Percentiles rank a stretch among this genome's conserved stretches.
Conservation (phyloP, 139 green algal species). For the Chlamydomonas sphaeroides region DNA sequence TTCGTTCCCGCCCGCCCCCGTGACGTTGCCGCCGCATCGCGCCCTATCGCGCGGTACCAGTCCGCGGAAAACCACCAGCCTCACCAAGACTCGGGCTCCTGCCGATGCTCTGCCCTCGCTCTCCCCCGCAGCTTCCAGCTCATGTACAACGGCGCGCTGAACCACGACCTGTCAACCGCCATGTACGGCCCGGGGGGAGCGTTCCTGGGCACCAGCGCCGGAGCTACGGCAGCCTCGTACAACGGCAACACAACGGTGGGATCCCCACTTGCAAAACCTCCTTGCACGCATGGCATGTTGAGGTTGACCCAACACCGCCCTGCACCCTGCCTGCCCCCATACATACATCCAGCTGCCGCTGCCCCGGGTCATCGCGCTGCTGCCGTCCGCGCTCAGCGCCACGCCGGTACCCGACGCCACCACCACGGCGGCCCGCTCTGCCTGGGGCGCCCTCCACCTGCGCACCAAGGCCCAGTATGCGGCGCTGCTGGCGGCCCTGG, state of each 20-base stretch:
- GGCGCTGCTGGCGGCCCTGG: background rate
- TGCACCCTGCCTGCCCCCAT: no score
- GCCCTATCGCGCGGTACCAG: no score
- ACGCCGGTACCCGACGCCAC: background rate
- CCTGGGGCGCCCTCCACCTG: background rate
- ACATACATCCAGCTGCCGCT: background rate
- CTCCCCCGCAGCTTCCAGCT: no score
- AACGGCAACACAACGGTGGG: background rate
- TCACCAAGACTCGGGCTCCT: no score
- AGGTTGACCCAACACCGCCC: no score
- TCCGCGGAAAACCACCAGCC: no score
- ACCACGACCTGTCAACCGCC: background rate
- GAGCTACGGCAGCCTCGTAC: no score
- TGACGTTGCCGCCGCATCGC: no score
- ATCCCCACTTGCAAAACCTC: background rate
- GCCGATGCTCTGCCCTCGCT: no score
- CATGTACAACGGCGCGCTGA: conserved; percentile 6
- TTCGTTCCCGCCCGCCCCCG: no score
- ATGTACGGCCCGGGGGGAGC: conserved; percentile 22
- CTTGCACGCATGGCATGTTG: background rate
- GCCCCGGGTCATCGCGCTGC: conserved; percentile 12
- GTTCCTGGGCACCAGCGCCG: conserved; percentile 29
- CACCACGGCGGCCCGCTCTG: background rate
- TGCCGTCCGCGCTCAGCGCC: background rate
- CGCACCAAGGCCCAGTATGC: background rate